A percentile compares a stretch with the other conserved stretches of the same genome.
Conservation (phyloP, 192 early-diverging fungal genomes). For the Backusella sp. region DNA sequence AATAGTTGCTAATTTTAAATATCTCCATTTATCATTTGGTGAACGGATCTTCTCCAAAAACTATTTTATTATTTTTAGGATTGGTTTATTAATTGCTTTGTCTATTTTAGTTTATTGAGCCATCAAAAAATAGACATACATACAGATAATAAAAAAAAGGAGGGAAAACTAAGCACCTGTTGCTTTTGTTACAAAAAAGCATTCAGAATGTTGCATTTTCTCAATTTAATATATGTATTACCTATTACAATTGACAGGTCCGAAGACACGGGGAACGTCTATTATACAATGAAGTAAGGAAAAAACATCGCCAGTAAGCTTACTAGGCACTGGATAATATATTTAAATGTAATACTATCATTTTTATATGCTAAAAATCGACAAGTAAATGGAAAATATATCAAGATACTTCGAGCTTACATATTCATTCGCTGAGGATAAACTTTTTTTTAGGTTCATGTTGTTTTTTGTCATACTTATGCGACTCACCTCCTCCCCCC, state of each 20-base stretch:
- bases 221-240: constrained; percentile 4
- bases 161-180: neutral
- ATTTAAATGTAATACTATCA: neutral
- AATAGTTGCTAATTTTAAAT: neutral
- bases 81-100: neutral
- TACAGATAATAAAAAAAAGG: neutral
- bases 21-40: neutral
- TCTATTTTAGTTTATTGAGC: neutral
- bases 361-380: neutral
- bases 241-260: constrained; percentile 8
- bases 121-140: no score
- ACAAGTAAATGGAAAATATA: neutral
- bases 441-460: neutral
- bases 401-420: neutral
- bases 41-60: neutral
- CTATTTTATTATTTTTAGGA: neutral
- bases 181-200: neutral
- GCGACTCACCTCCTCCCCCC: neutral
- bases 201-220: neutral
- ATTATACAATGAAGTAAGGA: neutral
- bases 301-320: neutral
- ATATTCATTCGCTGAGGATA: neutral
- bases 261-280: constrained; percentile 1
- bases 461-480: neutral
- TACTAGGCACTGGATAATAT: neutral